phyloP scores from a whole-genome alignment of 768 basidiomycete species.

The Amanita molliuscula region DNA sequence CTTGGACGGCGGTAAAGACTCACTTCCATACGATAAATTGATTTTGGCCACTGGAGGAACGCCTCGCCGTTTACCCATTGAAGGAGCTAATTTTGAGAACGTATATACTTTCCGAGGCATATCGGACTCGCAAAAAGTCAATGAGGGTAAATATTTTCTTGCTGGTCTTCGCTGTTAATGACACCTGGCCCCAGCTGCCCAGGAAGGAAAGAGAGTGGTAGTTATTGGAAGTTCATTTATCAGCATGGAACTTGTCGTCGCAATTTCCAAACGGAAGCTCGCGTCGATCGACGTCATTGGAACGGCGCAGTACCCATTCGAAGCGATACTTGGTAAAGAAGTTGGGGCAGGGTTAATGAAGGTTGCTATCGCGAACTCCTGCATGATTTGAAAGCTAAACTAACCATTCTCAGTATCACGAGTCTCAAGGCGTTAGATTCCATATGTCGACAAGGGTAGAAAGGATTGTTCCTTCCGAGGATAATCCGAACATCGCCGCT shows the following conservation, averaged over 20 bases:
- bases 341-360: constrained; percentile 72
- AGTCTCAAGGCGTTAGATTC: constrained; percentile 78
- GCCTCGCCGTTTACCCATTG: constrained; percentile 68
- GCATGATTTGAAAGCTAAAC: not conserved
- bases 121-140: constrained; percentile 61
- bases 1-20: constrained; percentile 48
- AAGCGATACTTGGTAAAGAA: constrained; percentile 69
- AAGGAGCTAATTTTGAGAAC: constrained; percentile 64
- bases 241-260: constrained; percentile 84
- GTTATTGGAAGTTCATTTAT: constrained; percentile 89
- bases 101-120: constrained; percentile 69
- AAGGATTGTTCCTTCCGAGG: constrained; percentile 49
- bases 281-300: constrained; percentile 80
- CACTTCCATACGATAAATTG: constrained; percentile 61
- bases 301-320: constrained; percentile 74
- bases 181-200: constrained; percentile 17
- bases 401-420: constrained; percentile 46
- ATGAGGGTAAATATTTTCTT: constrained; percentile 37
- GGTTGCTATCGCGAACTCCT: constrained; percentile 23
- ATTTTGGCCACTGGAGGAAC: constrained; percentile 71
- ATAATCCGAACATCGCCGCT: constrained; percentile 42
- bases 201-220: constrained; percentile 69
- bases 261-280: constrained; percentile 61
- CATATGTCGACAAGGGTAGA: constrained; percentile 63
- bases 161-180: not conserved